Base-by-base conservation (phyloP, 352 stramenopile species). In the Stramenopiles sp. region DNA sequence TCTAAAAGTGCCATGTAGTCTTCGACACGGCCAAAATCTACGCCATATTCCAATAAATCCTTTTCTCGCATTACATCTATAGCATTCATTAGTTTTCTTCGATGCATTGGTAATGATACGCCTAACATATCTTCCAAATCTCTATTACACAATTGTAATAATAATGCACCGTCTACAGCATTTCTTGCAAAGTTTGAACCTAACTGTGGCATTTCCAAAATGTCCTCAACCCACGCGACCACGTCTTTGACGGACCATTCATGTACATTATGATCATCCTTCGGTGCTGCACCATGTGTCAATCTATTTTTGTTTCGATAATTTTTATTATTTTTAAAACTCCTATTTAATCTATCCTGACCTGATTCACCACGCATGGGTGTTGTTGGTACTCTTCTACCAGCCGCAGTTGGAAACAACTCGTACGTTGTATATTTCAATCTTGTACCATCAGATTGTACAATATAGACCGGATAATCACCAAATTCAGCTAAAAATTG, bases 391-490 rank as follows among this genome's bases (percentile, higher is more conserved):
- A 32, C 27, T n/a, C 7, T 74, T 31, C 23, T 73, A n/a, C 32
- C 38, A 23, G 20, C 13, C 7, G 74, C 43, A 78, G 85, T 80
- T 53, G 83, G 83, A 63, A 86, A 86, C 1, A 86, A 78, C 63
- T 86, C 81, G 30, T 83, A 74, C 32, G 83, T 85, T 7, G 82
- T 83, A 7, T 80, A 78, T 30, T 81, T 81, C 78, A 83, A 78
- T 6, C 77, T 79, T 53, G 80, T 77, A 43, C 86, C 79, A 77
- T 86, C 81, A 1, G 76, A 31, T 80, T 86, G 85, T 73, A 87
- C 84, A 65, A 85, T 81, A 53, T 85, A 86, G 1, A 87, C 84
- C 27, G 83, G 83, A 73, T 86, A 87, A 79, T 85, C 84, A n/a
- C 84, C 84, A 74, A 85, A 87, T 73, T 86, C 84, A 20, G 82